Base-by-base conservation (phyloP, 768 basidiomycete genomes). In the Kwoniella sp. region DNA sequence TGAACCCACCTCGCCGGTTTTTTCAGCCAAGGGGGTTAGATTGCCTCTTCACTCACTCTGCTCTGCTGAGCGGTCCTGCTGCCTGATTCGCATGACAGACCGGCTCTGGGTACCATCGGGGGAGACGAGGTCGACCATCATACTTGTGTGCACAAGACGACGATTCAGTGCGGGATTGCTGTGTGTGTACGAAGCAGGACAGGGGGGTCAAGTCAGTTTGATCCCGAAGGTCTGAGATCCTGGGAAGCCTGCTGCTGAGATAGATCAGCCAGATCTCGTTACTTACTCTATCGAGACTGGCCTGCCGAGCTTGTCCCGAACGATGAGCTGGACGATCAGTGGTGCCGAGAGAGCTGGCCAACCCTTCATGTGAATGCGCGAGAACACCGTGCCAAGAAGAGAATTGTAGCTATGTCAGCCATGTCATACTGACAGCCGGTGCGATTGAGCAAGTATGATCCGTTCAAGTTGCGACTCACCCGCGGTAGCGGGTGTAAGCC, bases 41-140 rank as follows among this genome's bases (percentile, higher is more conserved):
- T 37, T 37, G 5, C 51, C 52, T 22, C 15, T n/a, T 7, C 31
- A 61, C 60, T 53, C 25, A 60, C 60, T 22, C 9, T 51, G 31
- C 23, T 41, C 25, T 8, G 41, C 3, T 17, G 20, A 17, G 20
- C 4, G 31, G n/a, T 25, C 26, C 5, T 31, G 29, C 20, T 30
- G 53, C 34, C 53, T 47, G 29, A 63, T 53, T 15, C 62, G 22
- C 62, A 63, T 63, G 31, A 52, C 29, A 5, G 62, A 57, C 22
- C 62, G 34, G 28, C 37, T 57, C 22, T 63, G 17, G 15, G 9
- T 31, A 1, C 62, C 62, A 31, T 63, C 55, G n/a, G 55, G 47
- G 2, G 62, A 63, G 22, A 63, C 62, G 45, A 63, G 62, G 28
- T 63, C 62, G 25, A 63, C 62, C 41, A 48, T 63, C 55, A 63